Evolutionary conservation across 768 basidiomycete species (phyloP).

Genomic region (Tephrocybe sp.): DNA sequence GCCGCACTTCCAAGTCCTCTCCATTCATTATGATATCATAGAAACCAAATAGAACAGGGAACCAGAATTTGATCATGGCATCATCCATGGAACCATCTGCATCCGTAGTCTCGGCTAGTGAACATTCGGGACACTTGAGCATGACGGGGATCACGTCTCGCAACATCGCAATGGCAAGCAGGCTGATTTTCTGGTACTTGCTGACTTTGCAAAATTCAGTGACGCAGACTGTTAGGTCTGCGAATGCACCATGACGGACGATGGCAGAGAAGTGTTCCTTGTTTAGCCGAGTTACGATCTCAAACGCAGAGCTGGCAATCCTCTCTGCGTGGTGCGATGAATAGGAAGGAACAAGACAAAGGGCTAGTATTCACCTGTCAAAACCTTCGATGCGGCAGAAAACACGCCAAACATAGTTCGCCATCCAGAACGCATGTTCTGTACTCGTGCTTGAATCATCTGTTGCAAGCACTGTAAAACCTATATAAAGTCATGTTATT

Average conservation of each 20-base stretch:
- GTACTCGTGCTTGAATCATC: slow-evolving; percentile 94
- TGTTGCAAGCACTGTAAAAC: slow-evolving; percentile 97
- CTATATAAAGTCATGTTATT: slow-evolving; percentile 36
- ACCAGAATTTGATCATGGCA: slow-evolving; percentile 95
- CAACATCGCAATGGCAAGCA: slow-evolving; percentile 96
- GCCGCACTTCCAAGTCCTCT: slow-evolving; percentile 95
- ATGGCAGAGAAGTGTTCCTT: slow-evolving; percentile 88
- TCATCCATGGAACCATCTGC: slow-evolving; percentile 57
- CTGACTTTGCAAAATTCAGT: slow-evolving; percentile 99
- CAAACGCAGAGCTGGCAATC: slow-evolving; percentile 90
- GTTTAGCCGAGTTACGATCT: slow-evolving; percentile 90
- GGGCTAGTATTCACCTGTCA: slow-evolving; percentile 59
- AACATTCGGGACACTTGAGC: slow-evolving; percentile 75
- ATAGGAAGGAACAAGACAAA: not conserved
- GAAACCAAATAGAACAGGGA: slow-evolving; percentile 94
- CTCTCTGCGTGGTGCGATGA: slow-evolving; percentile 54
- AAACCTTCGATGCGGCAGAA: slow-evolving; percentile 90
- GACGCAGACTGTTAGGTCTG: slow-evolving; percentile 94
- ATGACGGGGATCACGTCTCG: slow-evolving; percentile 90
- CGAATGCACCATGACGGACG: slow-evolving; percentile 90
- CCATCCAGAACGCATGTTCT: slow-evolving; percentile 98
- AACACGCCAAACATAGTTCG: slow-evolving; percentile 99
- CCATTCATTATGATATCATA: slow-evolving; percentile 99
- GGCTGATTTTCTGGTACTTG: slow-evolving; percentile 97
- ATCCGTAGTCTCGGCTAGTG: slow-evolving; percentile 26